Base-by-base conservation (phyloP, 495 filamentous ascomycete species). In the Penicillium cinerascens region DNA sequence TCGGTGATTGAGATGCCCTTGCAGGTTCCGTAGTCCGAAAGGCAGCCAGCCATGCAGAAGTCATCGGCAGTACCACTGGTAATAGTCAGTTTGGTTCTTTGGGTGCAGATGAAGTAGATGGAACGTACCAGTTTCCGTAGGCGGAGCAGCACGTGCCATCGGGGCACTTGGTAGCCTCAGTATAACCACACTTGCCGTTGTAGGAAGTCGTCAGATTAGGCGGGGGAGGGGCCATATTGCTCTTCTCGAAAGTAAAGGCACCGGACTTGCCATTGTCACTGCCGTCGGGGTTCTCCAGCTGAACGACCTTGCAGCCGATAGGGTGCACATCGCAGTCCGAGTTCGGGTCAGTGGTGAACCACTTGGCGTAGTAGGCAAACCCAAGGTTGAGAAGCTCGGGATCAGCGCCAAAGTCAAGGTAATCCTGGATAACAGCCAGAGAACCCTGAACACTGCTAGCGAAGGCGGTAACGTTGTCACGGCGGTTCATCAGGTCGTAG, bases 401-500 rank as follows among this genome's bases (percentile, higher is more conserved):
- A 0, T 79, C 66, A 0, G 79, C 73, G 5, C 86, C 86, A 45
- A 78, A 74, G 13, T 73, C 70, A 4, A 85, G 52, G 59, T 90
- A 91, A 42, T 79, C 73, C 43, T 83, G 68, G 16, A 89, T 57
- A 13, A 79, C 68, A 11, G 78, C 75, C 11, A 82, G 64, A 26
- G 80, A 84, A 13, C 71, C 70, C 45, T 68, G 55, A 25, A 89
- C 67, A 36, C 82, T 79, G 18, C 79, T 86, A 59, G 87, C 84
- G 59, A 89, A 86, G 49, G 77, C 79, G 4, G 86, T 89, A 9
- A 81, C 66, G 52, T 73, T 81, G 59, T 90, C 82, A 16, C 87
- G 82, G 18, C 87, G 81, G 69, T 89, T 90, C 80, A 87, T 86
- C 45, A 91, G 62, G 55, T 91, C 87, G 68, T 91, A 91, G 18